Evolutionary conservation across 2,329 filamentous ascomycete genomes (phyloP).

Genomic region (Microdochium paspali): DNA sequence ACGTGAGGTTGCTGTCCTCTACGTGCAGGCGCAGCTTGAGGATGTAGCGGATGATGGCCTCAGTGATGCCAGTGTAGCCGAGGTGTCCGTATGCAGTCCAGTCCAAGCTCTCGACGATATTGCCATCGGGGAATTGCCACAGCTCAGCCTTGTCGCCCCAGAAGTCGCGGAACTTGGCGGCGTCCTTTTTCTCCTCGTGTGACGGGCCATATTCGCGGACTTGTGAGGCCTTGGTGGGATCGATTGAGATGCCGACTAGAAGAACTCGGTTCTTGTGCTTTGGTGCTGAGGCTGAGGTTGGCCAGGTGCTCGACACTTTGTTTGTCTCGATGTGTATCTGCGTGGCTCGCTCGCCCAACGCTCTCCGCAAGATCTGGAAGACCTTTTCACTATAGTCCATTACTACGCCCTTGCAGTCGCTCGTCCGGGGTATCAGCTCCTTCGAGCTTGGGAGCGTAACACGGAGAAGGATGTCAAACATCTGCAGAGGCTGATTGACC

Average conservation of each 20-base stretch:
- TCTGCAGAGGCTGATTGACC: constrained; percentile 41
- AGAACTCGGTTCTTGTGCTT: constrained; percentile 28
- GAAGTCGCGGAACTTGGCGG: constrained; percentile 74
- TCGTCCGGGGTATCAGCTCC: constrained; percentile 11
- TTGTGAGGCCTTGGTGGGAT: constrained; percentile 62
- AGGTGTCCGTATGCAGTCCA: constrained; percentile 60
- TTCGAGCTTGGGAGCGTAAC: constrained; percentile 14
- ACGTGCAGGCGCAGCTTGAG: constrained; percentile 60
- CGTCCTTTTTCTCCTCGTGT: constrained; percentile 76
- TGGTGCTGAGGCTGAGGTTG: constrained; percentile 28
- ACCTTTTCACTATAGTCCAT: constrained; percentile 45
- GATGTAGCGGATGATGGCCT: constrained; percentile 70
- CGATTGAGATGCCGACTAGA: constrained; percentile 59
- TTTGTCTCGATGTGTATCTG: constrained; percentile 46
- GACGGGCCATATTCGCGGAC: constrained; percentile 81
- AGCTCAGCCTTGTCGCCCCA: constrained; percentile 94
- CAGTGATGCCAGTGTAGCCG: constrained; percentile 48
- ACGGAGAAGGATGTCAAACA: constrained; percentile 40
- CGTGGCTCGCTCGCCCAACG: constrained; percentile 65
- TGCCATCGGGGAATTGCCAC: constrained; percentile 89
- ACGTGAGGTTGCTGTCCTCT: constrained; percentile 40
- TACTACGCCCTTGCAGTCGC: constrained; percentile 31
- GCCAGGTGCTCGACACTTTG: constrained; percentile 28
- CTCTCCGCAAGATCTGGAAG: constrained; percentile 56
- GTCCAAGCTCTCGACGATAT: constrained; percentile 83